Base-by-base conservation (phyloP, 225 moss, liverwort and hornwort species). In the Sphagnum tenellum region DNA sequence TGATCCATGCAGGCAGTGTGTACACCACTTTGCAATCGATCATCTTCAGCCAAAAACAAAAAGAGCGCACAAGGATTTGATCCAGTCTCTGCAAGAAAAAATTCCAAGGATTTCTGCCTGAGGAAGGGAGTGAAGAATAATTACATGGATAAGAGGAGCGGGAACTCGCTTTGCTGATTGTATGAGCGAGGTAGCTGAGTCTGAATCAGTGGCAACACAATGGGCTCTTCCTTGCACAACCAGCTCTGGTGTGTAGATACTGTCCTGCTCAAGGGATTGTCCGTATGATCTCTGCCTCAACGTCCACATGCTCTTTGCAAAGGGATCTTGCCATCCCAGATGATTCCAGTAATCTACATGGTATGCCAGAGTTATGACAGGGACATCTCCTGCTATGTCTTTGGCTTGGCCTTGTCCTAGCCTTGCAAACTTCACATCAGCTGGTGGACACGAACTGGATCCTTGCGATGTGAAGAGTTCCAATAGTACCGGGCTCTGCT, bases 261-360 rank as follows among this genome's bases (percentile, higher is more conserved):
- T 83, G 73, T 96, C 86, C 72, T 95, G 91, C 78, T 86, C 70
- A 61, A 95, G 59, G 11, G 73, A 63, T 71, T 92, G 84, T 49
- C 88, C 92, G 46, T 96, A 96, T 5, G 88, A 71, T 12, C 89
- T 89, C 72, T 96, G 95, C 68, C 89, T 84, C 65, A 92, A 77
- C 4, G 92, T 92, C 95, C 95, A 96, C 3, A 79, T 70, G 56
- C 79, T 68, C 66, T 88, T 92, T 9, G 86, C 83, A 48, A 96
- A 92, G 4, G 95, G 92, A 85, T 96, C 95, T 67, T 88, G 89
- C 95, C 95, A 96, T 14, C 95, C 95, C n/a, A 96, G 70, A 64
- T 96, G 89, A 63, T 96, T 92, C 95, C 95, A 96, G 69, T 89
- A 92, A 61, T 96, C 89, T 54, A 96, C 95, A 67, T 96, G 95